Conservation (phyloP, 768 basidiomycete genomes). For the Neoboletus magnificus region DNA sequence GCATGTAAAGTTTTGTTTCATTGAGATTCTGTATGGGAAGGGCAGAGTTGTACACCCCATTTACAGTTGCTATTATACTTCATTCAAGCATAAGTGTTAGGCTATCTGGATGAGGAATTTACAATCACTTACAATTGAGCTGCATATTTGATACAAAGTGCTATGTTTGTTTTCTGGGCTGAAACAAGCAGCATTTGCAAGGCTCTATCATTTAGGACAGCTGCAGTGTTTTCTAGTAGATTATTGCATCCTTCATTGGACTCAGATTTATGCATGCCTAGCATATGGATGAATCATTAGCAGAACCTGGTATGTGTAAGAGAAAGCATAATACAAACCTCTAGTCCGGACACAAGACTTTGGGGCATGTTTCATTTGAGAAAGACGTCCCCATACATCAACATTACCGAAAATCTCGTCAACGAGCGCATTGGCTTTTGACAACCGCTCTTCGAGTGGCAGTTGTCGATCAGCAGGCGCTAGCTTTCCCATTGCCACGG, state of each 20-base stretch:
- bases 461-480: neutral
- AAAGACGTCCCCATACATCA: neutral
- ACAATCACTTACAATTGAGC: neutral
- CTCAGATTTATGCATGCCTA: neutral
- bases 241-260: neutral
- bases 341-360: neutral
- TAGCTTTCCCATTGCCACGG: neutral
- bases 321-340: neutral
- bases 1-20: neutral
- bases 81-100: neutral
- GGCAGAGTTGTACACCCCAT: neutral
- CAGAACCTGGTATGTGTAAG: neutral
- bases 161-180: neutral
- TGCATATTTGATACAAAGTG: conserved; percentile 5
- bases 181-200: conserved; percentile 1
- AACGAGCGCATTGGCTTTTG: neutral
- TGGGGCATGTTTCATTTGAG: neutral
- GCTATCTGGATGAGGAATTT: too few relatives aligned
- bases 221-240: neutral
- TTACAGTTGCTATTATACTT: neutral
- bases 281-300: neutral
- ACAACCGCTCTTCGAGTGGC: neutral
- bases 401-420: neutral
- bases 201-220: neutral
- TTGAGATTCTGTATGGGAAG: neutral